Conservation (phyloP, 2,329 filamentous ascomycete genomes). For the Colletotrichum tanaceti region DNA sequence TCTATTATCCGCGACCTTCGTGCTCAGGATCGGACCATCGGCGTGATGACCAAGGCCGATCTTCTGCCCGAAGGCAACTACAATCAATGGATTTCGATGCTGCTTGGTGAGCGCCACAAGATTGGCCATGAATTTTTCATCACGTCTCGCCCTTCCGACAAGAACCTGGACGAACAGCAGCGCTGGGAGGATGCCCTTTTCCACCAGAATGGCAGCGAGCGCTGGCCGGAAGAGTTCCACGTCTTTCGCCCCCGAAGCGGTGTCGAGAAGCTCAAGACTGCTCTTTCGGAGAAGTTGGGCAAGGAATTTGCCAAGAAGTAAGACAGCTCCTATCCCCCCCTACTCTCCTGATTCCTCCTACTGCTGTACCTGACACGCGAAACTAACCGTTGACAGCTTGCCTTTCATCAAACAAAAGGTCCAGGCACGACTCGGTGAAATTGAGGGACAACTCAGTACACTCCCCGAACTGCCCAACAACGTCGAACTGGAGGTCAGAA, state of each 20-base stretch:
- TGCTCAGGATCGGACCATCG: slow-evolving; percentile 72
- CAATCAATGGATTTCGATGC: slow-evolving; percentile 71
- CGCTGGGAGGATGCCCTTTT: slow-evolving; percentile 67
- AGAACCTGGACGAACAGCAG: slow-evolving; percentile 64
- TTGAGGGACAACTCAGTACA: slow-evolving; percentile 65
- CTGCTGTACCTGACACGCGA: background rate
- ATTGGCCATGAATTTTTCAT: slow-evolving; percentile 84
- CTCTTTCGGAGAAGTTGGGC: slow-evolving; percentile 64
- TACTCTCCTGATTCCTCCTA: background rate
- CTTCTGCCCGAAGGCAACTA: slow-evolving; percentile 67
- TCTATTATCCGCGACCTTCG: slow-evolving; percentile 69
- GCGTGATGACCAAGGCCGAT: slow-evolving; percentile 89
- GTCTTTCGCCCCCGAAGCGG: slow-evolving; percentile 62
- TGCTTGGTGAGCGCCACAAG: slow-evolving; percentile 69
- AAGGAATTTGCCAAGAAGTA: slow-evolving; percentile 65
- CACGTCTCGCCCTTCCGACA: slow-evolving; percentile 73
- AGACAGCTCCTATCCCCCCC: slow-evolving; percentile 42
- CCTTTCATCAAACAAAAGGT: slow-evolving; percentile 67
- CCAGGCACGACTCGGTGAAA: slow-evolving; percentile 58
- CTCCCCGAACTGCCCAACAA: slow-evolving; percentile 77
- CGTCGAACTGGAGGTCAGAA: slow-evolving; percentile 72
- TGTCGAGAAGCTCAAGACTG: slow-evolving; percentile 63
- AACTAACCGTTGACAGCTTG: slow-evolving; percentile 51
- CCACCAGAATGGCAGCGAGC: slow-evolving; percentile 50
- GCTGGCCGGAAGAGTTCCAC: slow-evolving; percentile 64